Conservation (phyloP, 1,284 basidiomycete genomes). For the Trichosporon sp. region DNA sequence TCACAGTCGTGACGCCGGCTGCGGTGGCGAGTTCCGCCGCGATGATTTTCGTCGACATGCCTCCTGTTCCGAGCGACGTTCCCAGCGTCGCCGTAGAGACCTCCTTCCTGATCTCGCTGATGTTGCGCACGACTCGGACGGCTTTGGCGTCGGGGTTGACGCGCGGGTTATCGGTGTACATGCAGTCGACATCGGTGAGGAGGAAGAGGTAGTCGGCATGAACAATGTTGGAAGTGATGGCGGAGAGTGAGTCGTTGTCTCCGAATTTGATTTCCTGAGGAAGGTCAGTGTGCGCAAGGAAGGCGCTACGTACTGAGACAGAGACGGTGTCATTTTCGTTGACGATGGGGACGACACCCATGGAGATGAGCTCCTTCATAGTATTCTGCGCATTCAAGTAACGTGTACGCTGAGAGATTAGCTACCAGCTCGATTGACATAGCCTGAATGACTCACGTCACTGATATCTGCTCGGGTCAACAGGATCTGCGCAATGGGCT, state of each 20-base stretch:
- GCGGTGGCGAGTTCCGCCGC: conserved; percentile 95
- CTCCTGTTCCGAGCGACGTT: conserved; percentile 89
- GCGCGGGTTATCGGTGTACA: conserved; percentile 88
- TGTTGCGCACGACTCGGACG: conserved; percentile 76
- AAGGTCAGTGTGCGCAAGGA: not conserved
- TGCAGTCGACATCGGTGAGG: conserved; percentile 90
- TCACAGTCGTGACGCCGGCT: conserved; percentile 90
- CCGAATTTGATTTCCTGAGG: conserved; percentile 96
- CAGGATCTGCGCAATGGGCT: conserved; percentile 92
- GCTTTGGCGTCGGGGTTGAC: conserved; percentile 76
- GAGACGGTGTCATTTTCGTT: conserved; percentile 97
- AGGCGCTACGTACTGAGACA: conserved; percentile 65
- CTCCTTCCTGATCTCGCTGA: conserved; percentile 71
- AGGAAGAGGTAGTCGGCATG: conserved; percentile 96
- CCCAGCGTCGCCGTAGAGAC: conserved; percentile 89
- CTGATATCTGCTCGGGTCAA: conserved; percentile 93
- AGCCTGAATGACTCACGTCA: conserved; percentile 61
- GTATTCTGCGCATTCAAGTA: conserved; percentile 94
- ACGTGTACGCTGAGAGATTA: conserved; percentile 64
- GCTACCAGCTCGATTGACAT: not conserved
- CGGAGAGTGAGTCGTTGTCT: conserved; percentile 96
- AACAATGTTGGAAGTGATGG: conserved; percentile 93
- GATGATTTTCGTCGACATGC: conserved; percentile 99
- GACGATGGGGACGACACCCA: conserved; percentile 90
- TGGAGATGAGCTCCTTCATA: conserved; percentile 73